Evolutionary conservation across 2,329 filamentous ascomycete species (phyloP), one percentile per base, ranked within the genome.

Genomic region (Apiospora marii): DNA sequence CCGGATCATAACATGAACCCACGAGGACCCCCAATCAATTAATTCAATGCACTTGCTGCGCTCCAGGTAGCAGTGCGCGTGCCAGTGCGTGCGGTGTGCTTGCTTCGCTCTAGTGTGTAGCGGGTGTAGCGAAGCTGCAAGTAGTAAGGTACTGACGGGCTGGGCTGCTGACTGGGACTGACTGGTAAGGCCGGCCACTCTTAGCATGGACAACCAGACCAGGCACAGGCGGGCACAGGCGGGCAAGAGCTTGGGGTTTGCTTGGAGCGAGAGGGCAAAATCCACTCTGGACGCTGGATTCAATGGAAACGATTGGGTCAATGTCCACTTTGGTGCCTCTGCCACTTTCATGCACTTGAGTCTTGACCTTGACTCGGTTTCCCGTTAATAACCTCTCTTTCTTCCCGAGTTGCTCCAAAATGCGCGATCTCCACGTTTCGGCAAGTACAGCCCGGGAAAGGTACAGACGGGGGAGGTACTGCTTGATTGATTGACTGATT

Each of bases 1-100:
- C 58, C 19, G 34, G 58, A 64, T 64, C 58, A 64, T 64, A 64
- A 64, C 58, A 64, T 10, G 58, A 64, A 64, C 58, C 58, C 58
- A 64, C 30, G 58, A 64, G 58, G 34, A 41, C 19, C 58, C 58
- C 58, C 34, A 64, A 64, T 64, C 58, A 64, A 64, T 41, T 22
- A 64, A 41, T 64, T 41, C 58, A 64, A 64, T 64, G 58, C 58
- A 64, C 58, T 30, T 61, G 53, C 27, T 37, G 27, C 24, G 49
- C 46, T 49, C 46, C 19, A 49, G 46, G 46, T 49, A 22, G 49
- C 49, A 51, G 51, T 58, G 51, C 51, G 51, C 51, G 51, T 58
- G 51, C 58, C 30, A 37, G 16, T 61, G 53, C 30, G 53, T 61
- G 53, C 30, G 53, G 30, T 58, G 46, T 49, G 19, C 46, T n/a